These are phyloP conservation scores for Mentha longifolia DNA, from an alignment of 257 asterid species.

Conservation along the genomic window DNA sequence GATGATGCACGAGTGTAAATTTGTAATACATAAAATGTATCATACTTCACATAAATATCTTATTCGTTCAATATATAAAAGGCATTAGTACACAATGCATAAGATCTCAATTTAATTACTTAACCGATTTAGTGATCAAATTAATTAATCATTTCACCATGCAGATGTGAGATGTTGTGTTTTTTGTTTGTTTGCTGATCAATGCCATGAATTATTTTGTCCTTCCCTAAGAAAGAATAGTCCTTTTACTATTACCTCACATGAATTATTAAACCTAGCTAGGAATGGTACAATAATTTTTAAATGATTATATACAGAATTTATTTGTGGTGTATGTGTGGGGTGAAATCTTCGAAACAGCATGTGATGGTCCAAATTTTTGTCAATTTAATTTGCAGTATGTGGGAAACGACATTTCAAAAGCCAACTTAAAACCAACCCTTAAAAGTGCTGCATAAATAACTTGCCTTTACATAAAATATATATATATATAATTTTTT, in stretches of 20 bases:
- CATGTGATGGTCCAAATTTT: constrained; percentile 24
- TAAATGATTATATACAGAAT: constrained; percentile 25
- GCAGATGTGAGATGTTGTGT: constrained; percentile 22
- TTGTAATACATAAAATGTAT: too few relatives aligned
- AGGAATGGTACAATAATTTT: constrained; percentile 22
- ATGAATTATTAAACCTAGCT: constrained; percentile 35
- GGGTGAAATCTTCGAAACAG: constrained; percentile 27
- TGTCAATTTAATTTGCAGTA: constrained; percentile 22
- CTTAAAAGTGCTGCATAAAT: not conserved
- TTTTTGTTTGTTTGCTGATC: constrained; percentile 24
- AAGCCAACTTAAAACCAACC: constrained; percentile 2
- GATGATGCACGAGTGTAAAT: too few relatives aligned
- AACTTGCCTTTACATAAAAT: not conserved
- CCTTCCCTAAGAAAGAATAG: not conserved
- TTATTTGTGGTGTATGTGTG: constrained; percentile 2
- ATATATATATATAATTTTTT: too few relatives aligned
- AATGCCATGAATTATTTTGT: not conserved
- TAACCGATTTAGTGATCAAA: not conserved
- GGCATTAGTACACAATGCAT: too few relatives aligned
- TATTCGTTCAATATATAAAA: too few relatives aligned
- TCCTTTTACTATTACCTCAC: constrained; percentile 27
- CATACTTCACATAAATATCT: too few relatives aligned
- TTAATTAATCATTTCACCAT: not conserved
- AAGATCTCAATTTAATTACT: not conserved
- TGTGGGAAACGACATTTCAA: constrained; percentile 21